Percentiles rank a stretch among this genome's conserved stretches.
These are phyloP conservation scores for Rutstroemia sp. DNA, from an alignment of 2,329 filamentous ascomycete genomes.

Conservation along the genomic window DNA sequence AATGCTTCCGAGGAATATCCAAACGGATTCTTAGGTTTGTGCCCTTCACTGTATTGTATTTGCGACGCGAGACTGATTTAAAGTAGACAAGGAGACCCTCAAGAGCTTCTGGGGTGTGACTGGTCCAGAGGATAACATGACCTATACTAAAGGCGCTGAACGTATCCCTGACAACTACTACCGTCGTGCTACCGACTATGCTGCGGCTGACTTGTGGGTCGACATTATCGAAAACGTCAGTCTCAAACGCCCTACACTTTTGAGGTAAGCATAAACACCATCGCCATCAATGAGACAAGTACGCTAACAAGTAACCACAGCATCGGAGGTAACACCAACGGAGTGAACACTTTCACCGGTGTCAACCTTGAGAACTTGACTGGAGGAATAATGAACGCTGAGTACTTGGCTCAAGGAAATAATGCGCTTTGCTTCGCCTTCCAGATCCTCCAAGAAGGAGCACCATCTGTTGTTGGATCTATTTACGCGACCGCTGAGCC, in stretches of 20 bases:
- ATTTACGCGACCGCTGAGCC: neutral
- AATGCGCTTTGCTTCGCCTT: slow-evolving; percentile 37
- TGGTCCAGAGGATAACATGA: slow-evolving; percentile 9
- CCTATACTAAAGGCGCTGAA: slow-evolving; percentile 5
- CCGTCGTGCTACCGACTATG: slow-evolving; percentile 1
- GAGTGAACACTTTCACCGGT: slow-evolving; percentile 40
- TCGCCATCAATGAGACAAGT: neutral
- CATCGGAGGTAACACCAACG: neutral
- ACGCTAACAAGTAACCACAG: neutral
- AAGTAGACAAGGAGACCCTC: slow-evolving; percentile 22
- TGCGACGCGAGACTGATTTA: slow-evolving; percentile 20
- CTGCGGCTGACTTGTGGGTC: no score
- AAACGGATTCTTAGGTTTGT: neutral
- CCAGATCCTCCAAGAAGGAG: neutral
- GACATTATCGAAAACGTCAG: neutral
- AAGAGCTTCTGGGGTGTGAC: slow-evolving; percentile 24
- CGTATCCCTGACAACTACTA: slow-evolving; percentile 7
- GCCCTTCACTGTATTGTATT: neutral
- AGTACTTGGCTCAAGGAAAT: slow-evolving; percentile 38
- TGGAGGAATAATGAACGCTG: slow-evolving; percentile 37
- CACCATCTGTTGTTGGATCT: neutral
- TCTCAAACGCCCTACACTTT: neutral
- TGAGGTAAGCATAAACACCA: neutral
- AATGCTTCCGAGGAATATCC: neutral
- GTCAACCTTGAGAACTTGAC: slow-evolving; percentile 37